Conservation (phyloP, 768 basidiomycete genomes). For the Mycena kentingensis region DNA sequence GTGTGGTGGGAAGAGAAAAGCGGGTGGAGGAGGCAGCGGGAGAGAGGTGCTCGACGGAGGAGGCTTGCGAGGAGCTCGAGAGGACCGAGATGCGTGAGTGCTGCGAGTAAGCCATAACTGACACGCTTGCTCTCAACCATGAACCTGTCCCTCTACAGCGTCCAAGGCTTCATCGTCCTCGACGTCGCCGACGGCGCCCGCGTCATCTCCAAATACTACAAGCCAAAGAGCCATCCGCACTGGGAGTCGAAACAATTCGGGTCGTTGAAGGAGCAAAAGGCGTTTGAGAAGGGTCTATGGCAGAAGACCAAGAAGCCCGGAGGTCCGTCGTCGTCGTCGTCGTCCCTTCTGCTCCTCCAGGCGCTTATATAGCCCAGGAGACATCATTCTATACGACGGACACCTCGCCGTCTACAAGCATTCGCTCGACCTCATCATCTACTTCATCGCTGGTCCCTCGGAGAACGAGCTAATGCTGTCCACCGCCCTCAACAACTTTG, state of each 20-base stretch:
- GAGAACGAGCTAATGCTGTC: constrained; percentile 98
- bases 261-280: constrained; percentile 87
- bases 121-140: constrained; percentile 28
- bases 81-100: constrained; percentile 70
- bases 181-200: constrained; percentile 96
- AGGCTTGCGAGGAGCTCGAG: constrained; percentile 57
- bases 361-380: constrained; percentile 52
- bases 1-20: constrained; percentile 62
- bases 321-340: constrained; percentile 51
- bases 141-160: constrained; percentile 88
- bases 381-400: constrained; percentile 89
- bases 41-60: constrained; percentile 51
- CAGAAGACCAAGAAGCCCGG: constrained; percentile 94
- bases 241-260: constrained; percentile 64
- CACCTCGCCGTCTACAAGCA: constrained; percentile 94
- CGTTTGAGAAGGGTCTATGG: constrained; percentile 94
- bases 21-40: constrained; percentile 65
- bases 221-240: constrained; percentile 63
- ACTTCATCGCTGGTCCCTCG: constrained; percentile 81
- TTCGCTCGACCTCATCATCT: constrained; percentile 93
- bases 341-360: not conserved
- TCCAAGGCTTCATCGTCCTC: constrained; percentile 86
- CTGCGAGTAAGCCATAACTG: constrained; percentile 54
- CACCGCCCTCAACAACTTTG: constrained; percentile 78
- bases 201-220: constrained; percentile 95